Evolutionary conservation across 495 filamentous ascomycete species (phyloP), one percentile per base, ranked within the genome.

Genomic region (Collariella sp.): DNA sequence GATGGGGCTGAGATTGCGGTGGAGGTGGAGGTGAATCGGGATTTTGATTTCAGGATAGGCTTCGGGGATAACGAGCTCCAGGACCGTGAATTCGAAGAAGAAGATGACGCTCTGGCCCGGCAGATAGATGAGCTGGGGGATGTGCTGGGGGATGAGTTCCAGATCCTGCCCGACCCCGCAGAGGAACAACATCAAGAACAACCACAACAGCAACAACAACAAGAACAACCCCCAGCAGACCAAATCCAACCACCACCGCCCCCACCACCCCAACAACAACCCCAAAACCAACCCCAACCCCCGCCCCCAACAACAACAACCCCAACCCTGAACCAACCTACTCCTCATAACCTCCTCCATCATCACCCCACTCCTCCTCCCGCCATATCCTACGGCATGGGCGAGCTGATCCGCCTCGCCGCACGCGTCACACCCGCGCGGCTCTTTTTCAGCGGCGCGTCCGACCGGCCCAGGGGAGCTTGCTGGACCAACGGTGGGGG

Each of bases 401-500:
- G 88, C 49, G 82, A 85, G 48, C 60, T 88, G 1, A 67, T 94
- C 52, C 80, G 83, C 51, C n/a, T n/a, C n/a, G n/a, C n/a, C n/a
- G n/a, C n/a, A n/a, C n/a, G n/a, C n/a, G n/a, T n/a, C n/a, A n/a
- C n/a, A n/a, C n/a, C n/a, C n/a, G n/a, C n/a, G n/a, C n/a, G n/a
- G n/a, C n/a, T n/a, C n/a, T n/a, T n/a, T n/a, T n/a, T n/a, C n/a
- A n/a, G n/a, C n/a, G n/a, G n/a, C n/a, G n/a, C n/a, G n/a, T n/a
- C n/a, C n/a, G n/a, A n/a, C n/a, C n/a, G n/a, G n/a, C n/a, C n/a
- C n/a, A n/a, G n/a, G n/a, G n/a, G 7, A 83, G 88, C 1, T 71
- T 91, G 19, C 70, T 95, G 24, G 87, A 91, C 62, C 73, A 78
- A 40, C 75, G 78, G 22, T 93, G 88, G 84, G 88, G 87, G 7